These are phyloP conservation scores for Mycena rosella DNA, from an alignment of 768 basidiomycete genomes.

Conservation along the genomic window DNA sequence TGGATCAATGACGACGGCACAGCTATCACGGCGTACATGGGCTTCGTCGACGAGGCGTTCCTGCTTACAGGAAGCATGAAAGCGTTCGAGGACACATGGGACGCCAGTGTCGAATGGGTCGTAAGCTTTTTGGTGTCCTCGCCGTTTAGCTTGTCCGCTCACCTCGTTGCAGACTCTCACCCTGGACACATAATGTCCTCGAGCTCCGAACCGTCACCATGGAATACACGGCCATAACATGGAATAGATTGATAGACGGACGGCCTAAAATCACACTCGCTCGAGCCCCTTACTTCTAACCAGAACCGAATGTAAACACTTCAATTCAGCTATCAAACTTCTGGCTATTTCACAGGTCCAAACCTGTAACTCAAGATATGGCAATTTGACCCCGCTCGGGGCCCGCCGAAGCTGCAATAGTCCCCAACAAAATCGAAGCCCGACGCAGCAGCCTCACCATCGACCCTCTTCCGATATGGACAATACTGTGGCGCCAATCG, in stretches of 20 bases:
- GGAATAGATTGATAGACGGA: not conserved
- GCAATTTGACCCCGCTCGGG: too few species aligned
- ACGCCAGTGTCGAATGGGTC: slow-evolving; percentile 22
- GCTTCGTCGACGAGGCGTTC: slow-evolving; percentile 16
- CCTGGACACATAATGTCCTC: not conserved
- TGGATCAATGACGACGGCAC: slow-evolving; percentile 27
- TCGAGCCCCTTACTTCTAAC: not conserved
- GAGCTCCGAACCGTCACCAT: not conserved
- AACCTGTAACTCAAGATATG: too few species aligned
- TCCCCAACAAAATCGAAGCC: too few species aligned
- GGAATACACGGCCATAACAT: not conserved
- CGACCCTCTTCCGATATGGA: too few species aligned
- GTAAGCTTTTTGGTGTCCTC: slow-evolving; percentile 5
- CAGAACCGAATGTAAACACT: slow-evolving; percentile 2
- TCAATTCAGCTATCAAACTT: too few species aligned
- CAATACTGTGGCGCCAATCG: not conserved
- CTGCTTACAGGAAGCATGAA: slow-evolving; percentile 20
- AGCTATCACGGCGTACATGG: slow-evolving; percentile 6
- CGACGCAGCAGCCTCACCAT: too few species aligned
- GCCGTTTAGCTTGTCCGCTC: not conserved
- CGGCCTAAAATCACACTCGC: not conserved
- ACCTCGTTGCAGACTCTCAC: slow-evolving; percentile 6
- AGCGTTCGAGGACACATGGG: slow-evolving; percentile 24
- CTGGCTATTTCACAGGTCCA: too few species aligned
- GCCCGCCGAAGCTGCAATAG: too few species aligned